These are phyloP conservation scores for Dissophora globulifera DNA, from an alignment of 192 early-diverging fungal species.

Conservation along the genomic window DNA sequence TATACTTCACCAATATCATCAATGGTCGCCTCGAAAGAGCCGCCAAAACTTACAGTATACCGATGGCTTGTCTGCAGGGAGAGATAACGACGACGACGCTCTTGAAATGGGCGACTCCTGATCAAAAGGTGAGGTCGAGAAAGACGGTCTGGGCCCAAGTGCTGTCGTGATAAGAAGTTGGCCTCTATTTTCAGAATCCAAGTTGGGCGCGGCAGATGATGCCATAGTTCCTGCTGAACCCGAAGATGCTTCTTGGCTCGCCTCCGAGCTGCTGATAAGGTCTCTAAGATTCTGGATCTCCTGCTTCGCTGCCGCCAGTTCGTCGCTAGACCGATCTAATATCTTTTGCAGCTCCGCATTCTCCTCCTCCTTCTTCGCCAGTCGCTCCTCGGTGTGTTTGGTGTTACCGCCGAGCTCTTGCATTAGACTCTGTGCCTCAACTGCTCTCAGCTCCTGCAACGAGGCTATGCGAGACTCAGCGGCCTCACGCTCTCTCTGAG, in stretches of 20 bases:
- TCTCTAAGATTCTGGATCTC: slow-evolving; percentile 46
- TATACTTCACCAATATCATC: too few species aligned
- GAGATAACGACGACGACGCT: slow-evolving; percentile 39
- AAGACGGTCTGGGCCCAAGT: slow-evolving; percentile 20
- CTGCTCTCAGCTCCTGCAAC: slow-evolving; percentile 38
- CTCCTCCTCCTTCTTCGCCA: slow-evolving; percentile 59
- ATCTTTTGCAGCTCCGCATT: slow-evolving; percentile 56
- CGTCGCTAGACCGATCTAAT: slow-evolving; percentile 48
- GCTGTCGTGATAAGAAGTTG: slow-evolving; percentile 24
- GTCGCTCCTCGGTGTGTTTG: slow-evolving; percentile 46
- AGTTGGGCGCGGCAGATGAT: too few species aligned
- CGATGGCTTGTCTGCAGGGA: slow-evolving; percentile 26
- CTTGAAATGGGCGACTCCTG: slow-evolving; percentile 45
- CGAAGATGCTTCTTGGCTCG: slow-evolving; percentile 2
- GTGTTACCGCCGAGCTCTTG: slow-evolving; percentile 49
- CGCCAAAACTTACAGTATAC: slow-evolving; percentile 54
- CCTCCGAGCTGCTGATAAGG: slow-evolving; percentile 29
- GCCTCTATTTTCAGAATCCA: slow-evolving; percentile 2
- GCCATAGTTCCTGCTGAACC: background rate
- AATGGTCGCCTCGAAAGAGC: too few species aligned
- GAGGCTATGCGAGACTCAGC: slow-evolving; percentile 40
- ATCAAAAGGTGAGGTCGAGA: slow-evolving; percentile 31
- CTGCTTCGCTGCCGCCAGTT: slow-evolving; percentile 33
- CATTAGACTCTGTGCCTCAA: slow-evolving; percentile 43
- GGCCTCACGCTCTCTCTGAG: slow-evolving; percentile 36